These are phyloP conservation scores for Penicillium sp. DNA, from an alignment of 2,329 filamentous ascomycete species.

Conservation along the genomic window DNA sequence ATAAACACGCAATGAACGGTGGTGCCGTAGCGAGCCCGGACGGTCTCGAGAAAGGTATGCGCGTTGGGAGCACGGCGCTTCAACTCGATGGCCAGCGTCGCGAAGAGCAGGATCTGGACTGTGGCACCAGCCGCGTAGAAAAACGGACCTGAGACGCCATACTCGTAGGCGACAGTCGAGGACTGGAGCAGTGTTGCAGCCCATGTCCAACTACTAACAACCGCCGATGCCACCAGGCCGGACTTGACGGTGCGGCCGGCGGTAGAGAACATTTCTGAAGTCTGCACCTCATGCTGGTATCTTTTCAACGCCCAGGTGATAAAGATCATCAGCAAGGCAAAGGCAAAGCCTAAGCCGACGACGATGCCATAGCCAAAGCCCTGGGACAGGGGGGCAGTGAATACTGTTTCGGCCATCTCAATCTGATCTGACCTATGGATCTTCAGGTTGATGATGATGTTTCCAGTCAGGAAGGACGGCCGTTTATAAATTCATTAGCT, in stretches of 20 bases:
- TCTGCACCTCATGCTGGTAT: conserved; percentile 72
- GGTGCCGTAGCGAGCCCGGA: conserved; percentile 73
- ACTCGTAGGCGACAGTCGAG: conserved; percentile 76
- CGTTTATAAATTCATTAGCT: not conserved
- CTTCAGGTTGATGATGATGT: not conserved
- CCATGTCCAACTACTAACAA: conserved; percentile 95
- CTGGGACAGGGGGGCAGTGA: conserved; percentile 42
- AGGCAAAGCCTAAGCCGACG: conserved; percentile 67
- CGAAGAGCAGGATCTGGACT: conserved; percentile 84
- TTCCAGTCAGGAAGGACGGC: not conserved
- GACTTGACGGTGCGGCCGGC: conserved; percentile 86
- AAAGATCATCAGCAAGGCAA: conserved; percentile 70
- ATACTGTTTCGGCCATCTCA: conserved; percentile 12
- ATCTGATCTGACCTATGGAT: not conserved
- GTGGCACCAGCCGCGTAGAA: conserved; percentile 70
- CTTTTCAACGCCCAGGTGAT: conserved; percentile 67
- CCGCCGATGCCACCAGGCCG: conserved; percentile 79
- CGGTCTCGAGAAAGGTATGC: conserved; percentile 78
- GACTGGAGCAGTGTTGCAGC: conserved; percentile 77
- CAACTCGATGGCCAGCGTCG: conserved; percentile 83
- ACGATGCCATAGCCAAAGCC: conserved; percentile 75
- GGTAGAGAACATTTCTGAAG: conserved; percentile 88
- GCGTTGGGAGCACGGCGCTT: conserved; percentile 85
- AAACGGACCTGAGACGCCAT: conserved; percentile 65
- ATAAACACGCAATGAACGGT: conserved; percentile 74